Base-by-base conservation (phyloP, 2,329 filamentous ascomycete species). In the Bisporella sp. region DNA sequence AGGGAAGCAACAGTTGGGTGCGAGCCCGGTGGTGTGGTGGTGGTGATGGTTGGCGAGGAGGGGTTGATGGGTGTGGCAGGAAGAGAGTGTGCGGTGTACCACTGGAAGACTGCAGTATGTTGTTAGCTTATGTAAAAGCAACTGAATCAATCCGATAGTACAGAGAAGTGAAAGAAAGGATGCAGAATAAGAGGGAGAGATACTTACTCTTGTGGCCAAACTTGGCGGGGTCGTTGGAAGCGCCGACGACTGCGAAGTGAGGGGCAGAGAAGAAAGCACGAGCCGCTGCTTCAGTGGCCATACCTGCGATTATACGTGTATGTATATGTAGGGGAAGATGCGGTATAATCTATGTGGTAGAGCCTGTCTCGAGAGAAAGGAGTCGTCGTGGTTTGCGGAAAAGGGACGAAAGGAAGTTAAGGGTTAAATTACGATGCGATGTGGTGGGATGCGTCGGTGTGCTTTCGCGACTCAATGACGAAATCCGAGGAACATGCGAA, bases 41-140 rank as follows among this genome's bases (percentile, higher is more conserved):
- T 79, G n/a, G 73, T 72, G 63, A 96, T 85, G 51, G 74, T 73
- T 5, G 82, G 64, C 4, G 79, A 71, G 45, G 76, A 75, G 0
- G 92, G 91, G 70, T 97, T 96, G 68, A 97, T 78, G 7, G 92
- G 89, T 1, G 83, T 89, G 4, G 85, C 89, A 6, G 85, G 81
- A 40, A 97, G 79, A 37, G 76, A 74, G 70, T 89, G 89, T 33
- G 75, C 66, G 50, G 88, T 78, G 69, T 97, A 97, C 92, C 92
- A 97, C 11, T 80, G 80, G 65, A 96, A 89, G 58, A 97, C 90
- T 95, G 47, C 7, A 54, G 35, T 5, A 42, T 28, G n/a, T 42
- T 31, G 6, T 3, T n/a, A 39, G 13, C 29, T 47, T 21, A 21
- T 21, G 21, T 21, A 21, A 21, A 21, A 21, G 21, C 21, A 21